These are phyloP conservation scores for Erucastrum elatum DNA, from an alignment of 345 rosid species.

Conservation along the genomic window DNA sequence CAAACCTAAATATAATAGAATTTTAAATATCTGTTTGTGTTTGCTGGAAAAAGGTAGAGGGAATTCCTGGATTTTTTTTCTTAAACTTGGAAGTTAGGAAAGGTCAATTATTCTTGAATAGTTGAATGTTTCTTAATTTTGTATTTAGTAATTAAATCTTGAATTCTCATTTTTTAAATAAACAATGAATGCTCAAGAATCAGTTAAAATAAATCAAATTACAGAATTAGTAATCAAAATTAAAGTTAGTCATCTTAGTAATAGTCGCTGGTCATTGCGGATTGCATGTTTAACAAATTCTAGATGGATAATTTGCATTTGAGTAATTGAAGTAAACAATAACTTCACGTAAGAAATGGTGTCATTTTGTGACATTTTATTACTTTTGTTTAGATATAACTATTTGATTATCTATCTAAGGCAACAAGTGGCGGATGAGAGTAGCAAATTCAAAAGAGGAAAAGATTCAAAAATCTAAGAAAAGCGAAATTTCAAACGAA, in stretches of 20 bases:
- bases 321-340: neutral
- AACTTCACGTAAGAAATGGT: neutral
- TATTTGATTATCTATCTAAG: conserved; percentile 4
- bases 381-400: neutral
- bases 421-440: conserved; percentile 6
- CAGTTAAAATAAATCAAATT: neutral
- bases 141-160: neutral
- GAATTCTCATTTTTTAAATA: neutral
- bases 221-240: neutral
- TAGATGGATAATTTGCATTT: conserved; percentile 5
- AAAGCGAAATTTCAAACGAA: neutral
- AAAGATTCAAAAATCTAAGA: neutral
- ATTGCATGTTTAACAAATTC: conserved; percentile 3
- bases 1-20: neutral
- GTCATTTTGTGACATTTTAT: neutral
- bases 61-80: neutral
- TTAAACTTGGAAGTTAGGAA: conserved; percentile 4
- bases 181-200: conserved; percentile 3
- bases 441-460: conserved; percentile 5
- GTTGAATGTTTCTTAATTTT: conserved; percentile 8
- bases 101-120: conserved; percentile 1
- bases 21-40: neutral
- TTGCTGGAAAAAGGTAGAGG: conserved; percentile 2
- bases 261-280: conserved; percentile 20
- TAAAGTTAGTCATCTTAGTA: neutral